Base-by-base conservation (phyloP, 768 basidiomycete species). In the Coprinellus aureogranulatus region DNA sequence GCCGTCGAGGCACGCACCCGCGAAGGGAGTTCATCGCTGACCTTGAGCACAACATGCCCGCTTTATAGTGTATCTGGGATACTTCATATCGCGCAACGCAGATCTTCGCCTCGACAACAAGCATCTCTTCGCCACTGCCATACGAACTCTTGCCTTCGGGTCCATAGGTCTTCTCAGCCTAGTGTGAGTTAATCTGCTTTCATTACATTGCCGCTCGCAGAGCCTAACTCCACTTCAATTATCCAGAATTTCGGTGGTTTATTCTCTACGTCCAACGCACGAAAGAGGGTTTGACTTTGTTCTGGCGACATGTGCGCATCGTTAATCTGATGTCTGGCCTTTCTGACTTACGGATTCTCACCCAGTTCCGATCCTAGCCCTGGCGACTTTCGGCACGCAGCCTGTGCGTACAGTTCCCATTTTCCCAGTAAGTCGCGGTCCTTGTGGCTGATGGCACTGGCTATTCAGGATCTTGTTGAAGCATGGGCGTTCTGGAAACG, bases 61-160 rank as follows among this genome's bases (percentile, higher is more conserved):
- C n/a, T n/a, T n/a, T n/a, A 14, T 31, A 71, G 70, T 57, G 11
- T 61, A 68, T 22, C 64, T 72, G 16, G 66, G 58, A 11, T 56
- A 58, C 51, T 64, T 67, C 16, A 61, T 73, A 23, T 60, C 67
- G 52, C 62, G 55, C 23, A 71, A 69, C 48, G 62, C 68, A 28
- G 39, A 26, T 47, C 59, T 39, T 42, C 34, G 58, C 51, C 59
- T 57, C 27, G 59, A 51, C 53, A 64, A 31, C 58, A 49, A 46
- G 9, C 49, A 59, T 22, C 54, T 61, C 25, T 52, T 63, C 25
- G 62, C 69, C 9, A 71, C 71, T 64, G 65, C 65, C 0, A 54
- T 65, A 10, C 69, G 72, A 4, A 63, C 71, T 8, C 64, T 72
- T 62, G 34, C 69, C 22, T 73, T 73, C 60, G 68, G 67, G 34